phyloP scores from a whole-genome alignment of 2,329 filamentous ascomycete genomes.

The Shiraia bambusicola region DNA sequence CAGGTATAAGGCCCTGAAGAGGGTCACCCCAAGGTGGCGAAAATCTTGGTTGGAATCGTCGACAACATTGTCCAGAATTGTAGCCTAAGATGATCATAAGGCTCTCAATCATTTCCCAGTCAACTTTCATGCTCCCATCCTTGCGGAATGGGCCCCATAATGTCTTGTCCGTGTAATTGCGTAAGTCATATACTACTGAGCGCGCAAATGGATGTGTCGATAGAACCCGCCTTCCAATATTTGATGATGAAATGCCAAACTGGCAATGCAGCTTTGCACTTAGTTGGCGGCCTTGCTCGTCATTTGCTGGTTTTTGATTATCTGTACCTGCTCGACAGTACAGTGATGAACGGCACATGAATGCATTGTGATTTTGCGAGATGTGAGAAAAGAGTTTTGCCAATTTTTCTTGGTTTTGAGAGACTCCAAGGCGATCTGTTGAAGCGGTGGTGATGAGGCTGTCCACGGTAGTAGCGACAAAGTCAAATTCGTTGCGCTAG shows the following conservation, averaged over 20 bases:
- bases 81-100: constrained; percentile 68
- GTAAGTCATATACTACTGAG: constrained; percentile 71
- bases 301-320: constrained; percentile 43
- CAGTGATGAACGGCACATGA: constrained; percentile 65
- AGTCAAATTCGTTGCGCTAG: constrained; percentile 37
- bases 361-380: constrained; percentile 57
- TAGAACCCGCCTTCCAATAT: constrained; percentile 29
- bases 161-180: constrained; percentile 63
- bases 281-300: constrained; percentile 57
- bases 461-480: constrained; percentile 46
- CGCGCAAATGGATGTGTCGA: constrained; percentile 62
- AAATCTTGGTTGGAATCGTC: constrained; percentile 24
- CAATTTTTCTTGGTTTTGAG: constrained; percentile 49
- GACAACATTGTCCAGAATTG: constrained; percentile 50
- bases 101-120: constrained; percentile 80
- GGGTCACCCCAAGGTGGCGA: constrained; percentile 33
- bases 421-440: constrained; percentile 45
- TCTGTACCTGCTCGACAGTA: constrained; percentile 53
- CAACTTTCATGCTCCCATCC: constrained; percentile 63
- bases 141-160: constrained; percentile 72
- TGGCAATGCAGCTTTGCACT: constrained; percentile 71
- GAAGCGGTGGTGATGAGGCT: constrained; percentile 37
- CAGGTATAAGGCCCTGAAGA: constrained; percentile 30
- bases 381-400: constrained; percentile 44
- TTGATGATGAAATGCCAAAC: constrained; percentile 62